Conservation (phyloP, 1,139 yeast genomes). For the Tardiomyces depauwii region DNA sequence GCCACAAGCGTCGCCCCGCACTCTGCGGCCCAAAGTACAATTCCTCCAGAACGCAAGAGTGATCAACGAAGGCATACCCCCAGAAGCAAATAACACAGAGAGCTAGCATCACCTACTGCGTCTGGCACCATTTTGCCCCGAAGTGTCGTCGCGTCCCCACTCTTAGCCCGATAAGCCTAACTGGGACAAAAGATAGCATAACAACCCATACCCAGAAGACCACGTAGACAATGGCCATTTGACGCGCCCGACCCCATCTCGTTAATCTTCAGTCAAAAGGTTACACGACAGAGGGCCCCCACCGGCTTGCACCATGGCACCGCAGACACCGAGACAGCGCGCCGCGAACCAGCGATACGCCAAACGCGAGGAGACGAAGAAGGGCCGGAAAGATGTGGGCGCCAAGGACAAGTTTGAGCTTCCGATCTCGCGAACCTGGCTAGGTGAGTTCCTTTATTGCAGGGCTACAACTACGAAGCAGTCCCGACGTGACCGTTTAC, state of each 20-base stretch:
- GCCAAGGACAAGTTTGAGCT: slow-evolving; percentile 26
- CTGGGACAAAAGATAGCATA: no score
- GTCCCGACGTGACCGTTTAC: neutral
- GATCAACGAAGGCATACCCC: no score
- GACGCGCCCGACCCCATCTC: neutral
- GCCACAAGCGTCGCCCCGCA: no score
- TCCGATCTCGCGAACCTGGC: slow-evolving; percentile 51
- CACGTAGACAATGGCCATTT: neutral
- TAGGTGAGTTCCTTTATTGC: slow-evolving; percentile 40
- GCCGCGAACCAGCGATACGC: slow-evolving; percentile 75
- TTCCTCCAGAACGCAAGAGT: no score
- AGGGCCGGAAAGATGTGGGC: slow-evolving; percentile 41
- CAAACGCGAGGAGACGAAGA: slow-evolving; percentile 50
- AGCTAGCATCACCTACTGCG: no score
- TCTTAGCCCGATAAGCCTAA: no score
- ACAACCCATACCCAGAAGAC: no score
- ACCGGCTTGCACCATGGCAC: slow-evolving; percentile 12
- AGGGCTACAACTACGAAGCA: neutral
- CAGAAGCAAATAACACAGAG: no score
- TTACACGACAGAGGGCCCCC: neutral
- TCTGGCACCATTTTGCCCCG: no score
- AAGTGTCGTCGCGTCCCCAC: no score
- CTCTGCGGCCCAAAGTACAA: no score
- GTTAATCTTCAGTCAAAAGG: neutral
- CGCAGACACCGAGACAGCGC: slow-evolving; percentile 77